Evolutionary conservation across 345 rosid species (phyloP).

Genomic region (Eucalyptus sideroxylon): DNA sequence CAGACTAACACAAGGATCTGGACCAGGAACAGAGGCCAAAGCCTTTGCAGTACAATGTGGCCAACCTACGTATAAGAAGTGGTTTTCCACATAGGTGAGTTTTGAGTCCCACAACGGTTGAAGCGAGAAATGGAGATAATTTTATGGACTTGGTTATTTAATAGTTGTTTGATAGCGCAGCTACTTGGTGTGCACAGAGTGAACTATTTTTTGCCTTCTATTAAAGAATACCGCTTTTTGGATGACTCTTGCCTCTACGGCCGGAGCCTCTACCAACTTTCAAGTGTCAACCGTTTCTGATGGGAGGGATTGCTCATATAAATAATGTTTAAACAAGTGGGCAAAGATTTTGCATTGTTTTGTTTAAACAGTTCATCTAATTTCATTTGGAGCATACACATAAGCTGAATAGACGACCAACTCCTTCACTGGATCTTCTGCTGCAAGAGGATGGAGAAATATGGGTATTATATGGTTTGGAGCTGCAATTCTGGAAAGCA

Average conservation of each 20-base stretch:
- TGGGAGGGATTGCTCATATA: not conserved
- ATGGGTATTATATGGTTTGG: not conserved
- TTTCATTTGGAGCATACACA: not conserved
- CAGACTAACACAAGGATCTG: not conserved
- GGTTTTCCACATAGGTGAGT: not conserved
- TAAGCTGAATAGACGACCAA: not conserved
- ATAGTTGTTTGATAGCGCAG: not conserved
- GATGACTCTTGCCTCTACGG: not conserved
- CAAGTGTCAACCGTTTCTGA: not conserved
- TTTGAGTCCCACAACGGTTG: not conserved
- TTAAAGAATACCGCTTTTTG: not conserved
- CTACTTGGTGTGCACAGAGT: not conserved
- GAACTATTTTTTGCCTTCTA: not conserved
- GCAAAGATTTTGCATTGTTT: not conserved
- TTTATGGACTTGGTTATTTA: not conserved
- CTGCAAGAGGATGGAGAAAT: not conserved
- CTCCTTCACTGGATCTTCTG: not conserved
- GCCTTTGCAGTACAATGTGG: not conserved
- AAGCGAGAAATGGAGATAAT: not conserved
- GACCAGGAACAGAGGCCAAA: not conserved
- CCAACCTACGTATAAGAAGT: not conserved
- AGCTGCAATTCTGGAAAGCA: not conserved
- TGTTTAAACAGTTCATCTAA: not conserved
- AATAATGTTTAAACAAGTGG: not conserved
- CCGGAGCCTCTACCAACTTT: not conserved